phyloP scores from a whole-genome alignment of 768 basidiomycete species.

The Tricholoma bakamatsutake region DNA sequence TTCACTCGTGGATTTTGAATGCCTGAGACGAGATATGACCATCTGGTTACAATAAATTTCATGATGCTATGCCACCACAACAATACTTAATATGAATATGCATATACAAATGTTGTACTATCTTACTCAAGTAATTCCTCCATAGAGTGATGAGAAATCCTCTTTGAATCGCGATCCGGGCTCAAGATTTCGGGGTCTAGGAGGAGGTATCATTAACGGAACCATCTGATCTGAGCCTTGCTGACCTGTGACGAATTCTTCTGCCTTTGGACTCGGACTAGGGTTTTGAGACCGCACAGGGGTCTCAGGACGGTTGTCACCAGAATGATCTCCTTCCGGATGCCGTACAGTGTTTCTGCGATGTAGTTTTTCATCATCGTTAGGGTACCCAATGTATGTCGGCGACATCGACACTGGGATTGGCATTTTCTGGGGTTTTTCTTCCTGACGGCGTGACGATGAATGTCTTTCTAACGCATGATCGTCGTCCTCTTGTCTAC shows the following conservation, averaged over 20 bases:
- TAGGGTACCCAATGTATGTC: conserved; percentile 12
- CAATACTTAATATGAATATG: not conserved
- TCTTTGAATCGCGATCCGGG: conserved; percentile 20
- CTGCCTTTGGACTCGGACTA: conserved; percentile 11
- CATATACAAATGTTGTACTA: not conserved
- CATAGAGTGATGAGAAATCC: conserved; percentile 19
- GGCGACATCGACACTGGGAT: conserved; percentile 8
- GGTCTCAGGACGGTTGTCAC: conserved; percentile 9
- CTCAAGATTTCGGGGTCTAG: conserved; percentile 14
- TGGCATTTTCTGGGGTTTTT: not conserved
- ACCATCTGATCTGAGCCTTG: conserved; percentile 19
- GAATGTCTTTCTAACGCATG: not conserved
- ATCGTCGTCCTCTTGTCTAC: not conserved
- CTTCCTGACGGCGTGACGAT: conserved; percentile 1
- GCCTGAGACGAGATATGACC: not conserved
- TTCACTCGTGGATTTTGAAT: too few relatives aligned
- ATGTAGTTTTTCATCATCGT: conserved; percentile 6
- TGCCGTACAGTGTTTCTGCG: conserved; percentile 5
- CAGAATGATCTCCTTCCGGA: conserved; percentile 12
- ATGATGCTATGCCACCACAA: not conserved
- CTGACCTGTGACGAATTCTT: conserved; percentile 14
- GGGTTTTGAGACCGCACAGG: conserved; percentile 9
- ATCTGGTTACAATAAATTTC: not conserved
- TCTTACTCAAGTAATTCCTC: conserved; percentile 3
- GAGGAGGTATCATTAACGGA: conserved; percentile 24